Evolutionary conservation across 805 yeast genomes (phyloP), one percentile per base, ranked within the genome.

Genomic region (Kazachstania psychrophila): DNA sequence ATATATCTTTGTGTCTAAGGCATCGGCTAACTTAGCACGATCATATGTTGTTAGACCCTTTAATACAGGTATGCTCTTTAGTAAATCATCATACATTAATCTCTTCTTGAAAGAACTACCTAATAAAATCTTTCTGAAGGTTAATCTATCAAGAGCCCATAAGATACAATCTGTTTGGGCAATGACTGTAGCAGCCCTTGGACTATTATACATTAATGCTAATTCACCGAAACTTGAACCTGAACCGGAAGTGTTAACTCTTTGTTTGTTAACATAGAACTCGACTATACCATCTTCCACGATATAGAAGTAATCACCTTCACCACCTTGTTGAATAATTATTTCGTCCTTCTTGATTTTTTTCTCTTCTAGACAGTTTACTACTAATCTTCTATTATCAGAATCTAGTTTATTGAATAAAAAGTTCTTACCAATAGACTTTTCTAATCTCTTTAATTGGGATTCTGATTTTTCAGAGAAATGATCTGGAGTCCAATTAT

Each of bases 201-300:
- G 96, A 14, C 96, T 78, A 60, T 92, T 89, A 66, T 92, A 89
- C 95, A 92, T 87, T 51, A 92, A 71, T 3, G 98, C 98, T 53
- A 92, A 72, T 62, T 92, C 98, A 56, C 98, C 98, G 62, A 92
- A 92, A 31, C 89, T 79, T 4, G 94, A 75, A 6, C 97, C 96
- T 27, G 85, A 77, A 8, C 84, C 80, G n/a, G 84, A 72, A 1
- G 81, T 67, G 54, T 74, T 79, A 26, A 87, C 89, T 51, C 76
- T 72, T 30, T 70, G 57, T 16, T 58, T 62, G 56, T 85, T 75
- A 23, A 82, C 88, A 48, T 69, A 72, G 52, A 77, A 88, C 44
- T 85, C 89, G 39, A 92, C 96, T 2, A 70, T 62, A 38, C 98
- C 98, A 6, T 35, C 23, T 49, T 55, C 40, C 22, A 39, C 43